These are phyloP conservation scores for Kodamaea laetipori DNA, from an alignment of 805 yeast species.

Conservation along the genomic window DNA sequence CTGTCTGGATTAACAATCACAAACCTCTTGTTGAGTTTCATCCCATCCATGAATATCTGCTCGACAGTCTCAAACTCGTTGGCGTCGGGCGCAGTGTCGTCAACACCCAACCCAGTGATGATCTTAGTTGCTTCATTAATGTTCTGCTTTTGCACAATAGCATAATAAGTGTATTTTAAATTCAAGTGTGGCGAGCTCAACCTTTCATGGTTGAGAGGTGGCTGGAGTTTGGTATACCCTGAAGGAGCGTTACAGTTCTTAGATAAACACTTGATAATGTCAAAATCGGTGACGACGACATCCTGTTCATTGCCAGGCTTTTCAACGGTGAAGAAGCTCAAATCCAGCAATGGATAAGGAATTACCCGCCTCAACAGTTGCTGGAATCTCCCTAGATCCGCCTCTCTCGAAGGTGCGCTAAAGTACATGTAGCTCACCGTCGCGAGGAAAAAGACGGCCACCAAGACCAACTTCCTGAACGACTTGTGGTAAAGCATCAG, in stretches of 20 bases:
- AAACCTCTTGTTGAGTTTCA: constrained; percentile 11
- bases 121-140: constrained; percentile 11
- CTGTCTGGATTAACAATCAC: constrained; percentile 9
- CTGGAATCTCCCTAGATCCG: not conserved
- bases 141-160: constrained; percentile 9
- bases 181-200: not conserved
- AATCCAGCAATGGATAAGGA: constrained; percentile 12
- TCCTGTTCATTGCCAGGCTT: constrained; percentile 4
- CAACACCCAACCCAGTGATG: constrained; percentile 8
- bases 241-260: constrained; percentile 12
- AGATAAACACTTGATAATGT: constrained; percentile 15
- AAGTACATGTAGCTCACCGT: not conserved
- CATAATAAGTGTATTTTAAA: constrained; percentile 10
- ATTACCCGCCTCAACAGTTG: constrained; percentile 5
- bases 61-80: not conserved
- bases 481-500: constrained; percentile 11
- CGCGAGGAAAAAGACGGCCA: not conserved
- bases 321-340: constrained; percentile 12
- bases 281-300: constrained; percentile 13
- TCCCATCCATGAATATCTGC: constrained; percentile 9
- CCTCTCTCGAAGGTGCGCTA: not conserved
- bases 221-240: constrained; percentile 16
- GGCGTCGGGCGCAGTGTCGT: not conserved
- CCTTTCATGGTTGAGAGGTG: constrained; percentile 14
- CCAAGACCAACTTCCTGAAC: constrained; percentile 8